Evolutionary conservation across 345 rosid genomes (phyloP).

Genomic region (Cardamine occulta): DNA sequence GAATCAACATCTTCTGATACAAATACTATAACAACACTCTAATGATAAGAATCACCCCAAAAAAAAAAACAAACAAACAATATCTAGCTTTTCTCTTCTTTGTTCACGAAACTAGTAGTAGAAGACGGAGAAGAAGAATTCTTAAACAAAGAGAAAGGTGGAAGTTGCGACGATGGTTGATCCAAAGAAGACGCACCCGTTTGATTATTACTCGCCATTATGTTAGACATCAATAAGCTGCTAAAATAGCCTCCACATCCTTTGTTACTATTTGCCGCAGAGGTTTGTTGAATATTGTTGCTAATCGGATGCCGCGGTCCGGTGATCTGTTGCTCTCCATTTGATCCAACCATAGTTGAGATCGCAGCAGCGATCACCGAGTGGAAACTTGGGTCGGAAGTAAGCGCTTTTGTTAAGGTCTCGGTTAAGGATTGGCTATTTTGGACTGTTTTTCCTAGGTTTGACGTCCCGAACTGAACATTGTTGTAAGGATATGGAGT

Average conservation of each 20-base stretch:
- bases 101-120: conserved; percentile 40
- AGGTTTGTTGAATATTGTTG: conserved; percentile 38
- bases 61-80: not conserved
- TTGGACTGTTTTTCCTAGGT: conserved; percentile 46
- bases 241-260: conserved; percentile 57
- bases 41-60: conserved; percentile 12
- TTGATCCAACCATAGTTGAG: conserved; percentile 66
- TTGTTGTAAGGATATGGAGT: conserved; percentile 43
- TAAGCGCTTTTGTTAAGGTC: conserved; percentile 64
- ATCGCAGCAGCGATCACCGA: conserved; percentile 73
- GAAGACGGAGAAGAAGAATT: conserved; percentile 44
- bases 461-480: conserved; percentile 37
- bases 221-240: conserved; percentile 53
- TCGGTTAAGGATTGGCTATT: conserved; percentile 62
- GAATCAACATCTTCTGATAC: conserved; percentile 32
- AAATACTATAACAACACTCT: conserved; percentile 27
- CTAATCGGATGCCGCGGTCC: conserved; percentile 22
- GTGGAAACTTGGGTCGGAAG: conserved; percentile 69
- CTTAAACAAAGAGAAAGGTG: conserved; percentile 55
- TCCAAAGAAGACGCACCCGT: conserved; percentile 34
- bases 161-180: conserved; percentile 41
- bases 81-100: conserved; percentile 51
- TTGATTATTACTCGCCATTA: conserved; percentile 44
- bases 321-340: conserved; percentile 33
- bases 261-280: conserved; percentile 45